phyloP scores from a whole-genome alignment of 305 asterid species.

The Fraxinus sp. region DNA sequence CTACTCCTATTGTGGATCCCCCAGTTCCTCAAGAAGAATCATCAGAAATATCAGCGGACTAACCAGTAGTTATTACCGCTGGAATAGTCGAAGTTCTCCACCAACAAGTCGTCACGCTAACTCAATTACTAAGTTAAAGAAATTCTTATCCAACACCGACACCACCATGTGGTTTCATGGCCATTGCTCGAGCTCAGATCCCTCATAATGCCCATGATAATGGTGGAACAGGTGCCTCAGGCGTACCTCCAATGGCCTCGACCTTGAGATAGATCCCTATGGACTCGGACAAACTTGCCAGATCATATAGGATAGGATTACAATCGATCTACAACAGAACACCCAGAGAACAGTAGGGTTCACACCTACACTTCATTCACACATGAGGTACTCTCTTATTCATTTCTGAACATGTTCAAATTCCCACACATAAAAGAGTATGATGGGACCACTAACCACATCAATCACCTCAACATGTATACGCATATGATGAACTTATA shows the following conservation, averaged over 20 bases:
- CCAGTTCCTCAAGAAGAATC: neutral
- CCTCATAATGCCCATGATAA: neutral
- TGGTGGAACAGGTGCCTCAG: neutral
- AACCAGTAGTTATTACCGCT: neutral
- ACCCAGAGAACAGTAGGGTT: neutral
- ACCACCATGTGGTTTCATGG: neutral
- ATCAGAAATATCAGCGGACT: neutral
- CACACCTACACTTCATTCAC: neutral
- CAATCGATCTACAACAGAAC: neutral
- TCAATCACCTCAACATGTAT: neutral
- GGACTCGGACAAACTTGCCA: neutral
- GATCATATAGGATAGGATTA: neutral
- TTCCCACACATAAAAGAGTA: neutral
- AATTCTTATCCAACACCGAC: neutral
- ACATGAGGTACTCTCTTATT: neutral
- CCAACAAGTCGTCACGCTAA: neutral
- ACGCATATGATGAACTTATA: neutral
- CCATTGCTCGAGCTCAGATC: neutral
- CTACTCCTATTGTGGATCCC: too few species aligned
- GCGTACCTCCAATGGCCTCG: neutral
- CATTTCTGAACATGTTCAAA: neutral
- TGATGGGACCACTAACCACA: neutral
- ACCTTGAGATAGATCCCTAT: neutral
- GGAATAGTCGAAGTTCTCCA: neutral
- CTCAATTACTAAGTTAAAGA: neutral